These are phyloP conservation scores for Plasmodium coatneyi DNA, from an alignment of 169 alveolate species.

Conservation along the genomic window DNA sequence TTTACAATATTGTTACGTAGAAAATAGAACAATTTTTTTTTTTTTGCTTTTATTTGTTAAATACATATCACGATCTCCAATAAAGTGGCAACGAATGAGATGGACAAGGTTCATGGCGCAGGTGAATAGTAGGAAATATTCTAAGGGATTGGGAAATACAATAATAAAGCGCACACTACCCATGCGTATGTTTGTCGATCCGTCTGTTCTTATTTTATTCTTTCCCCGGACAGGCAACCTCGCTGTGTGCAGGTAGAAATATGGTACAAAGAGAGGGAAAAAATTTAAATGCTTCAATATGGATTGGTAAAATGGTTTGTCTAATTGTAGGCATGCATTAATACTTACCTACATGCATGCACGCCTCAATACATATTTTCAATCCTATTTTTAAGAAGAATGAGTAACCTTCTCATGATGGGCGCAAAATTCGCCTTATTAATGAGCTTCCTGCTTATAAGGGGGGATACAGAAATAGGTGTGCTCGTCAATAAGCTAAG, in stretches of 20 bases:
- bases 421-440: conserved; percentile 3
- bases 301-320: not conserved
- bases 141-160: not conserved
- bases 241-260: not conserved
- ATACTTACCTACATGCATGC: not conserved
- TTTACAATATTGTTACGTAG: conserved; percentile 5
- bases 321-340: not conserved
- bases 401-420: not conserved
- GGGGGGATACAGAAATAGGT: not conserved
- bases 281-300: not conserved
- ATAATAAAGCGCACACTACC: not conserved
- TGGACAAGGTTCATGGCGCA: not conserved
- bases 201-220: not conserved
- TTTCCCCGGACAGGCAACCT: not conserved
- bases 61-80: not conserved
- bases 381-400: not conserved
- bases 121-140: not conserved
- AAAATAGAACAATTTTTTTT: conserved; percentile 26
- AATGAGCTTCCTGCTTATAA: conserved; percentile 5
- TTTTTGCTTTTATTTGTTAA: conserved; percentile 29
- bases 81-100: not conserved
- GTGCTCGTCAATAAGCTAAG: not conserved
- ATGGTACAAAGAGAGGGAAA: not conserved
- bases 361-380: not conserved
- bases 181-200: not conserved